phyloP scores from a whole-genome alignment of 768 basidiomycete species.

The Collybiopsis luxurians region DNA sequence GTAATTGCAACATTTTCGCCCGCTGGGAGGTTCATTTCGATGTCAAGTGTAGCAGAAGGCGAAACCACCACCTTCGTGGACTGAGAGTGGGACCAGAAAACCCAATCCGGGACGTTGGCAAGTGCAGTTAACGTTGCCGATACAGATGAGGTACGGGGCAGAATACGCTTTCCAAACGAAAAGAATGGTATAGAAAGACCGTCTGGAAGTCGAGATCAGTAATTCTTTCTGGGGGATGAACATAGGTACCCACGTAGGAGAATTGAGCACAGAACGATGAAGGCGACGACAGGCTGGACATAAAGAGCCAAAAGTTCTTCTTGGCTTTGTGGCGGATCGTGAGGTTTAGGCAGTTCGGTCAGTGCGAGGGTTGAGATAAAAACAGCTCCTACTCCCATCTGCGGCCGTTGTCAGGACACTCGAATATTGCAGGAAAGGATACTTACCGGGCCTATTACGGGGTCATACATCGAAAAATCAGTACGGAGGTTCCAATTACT shows the following conservation, averaged over 20 bases:
- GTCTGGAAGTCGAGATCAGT: constrained; percentile 34
- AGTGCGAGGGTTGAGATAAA: constrained; percentile 82
- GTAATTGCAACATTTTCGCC: constrained; percentile 22
- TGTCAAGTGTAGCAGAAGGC: constrained; percentile 9
- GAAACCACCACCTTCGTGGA: constrained; percentile 3
- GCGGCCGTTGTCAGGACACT: constrained; percentile 6
- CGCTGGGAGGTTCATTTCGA: constrained; percentile 6
- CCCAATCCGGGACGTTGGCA: constrained; percentile 41
- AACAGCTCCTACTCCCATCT: constrained; percentile 92
- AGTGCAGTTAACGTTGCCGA: constrained; percentile 40
- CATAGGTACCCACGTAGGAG: constrained; percentile 58
- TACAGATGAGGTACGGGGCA: constrained; percentile 45
- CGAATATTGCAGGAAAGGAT: no score
- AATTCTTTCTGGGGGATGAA: neutral
- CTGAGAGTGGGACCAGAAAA: constrained; percentile 29
- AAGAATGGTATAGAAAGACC: constrained; percentile 72
- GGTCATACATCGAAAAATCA: neutral
- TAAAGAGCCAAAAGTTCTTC: constrained; percentile 69
- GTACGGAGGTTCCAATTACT: neutral
- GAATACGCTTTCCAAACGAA: constrained; percentile 44
- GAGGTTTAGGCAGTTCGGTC: constrained; percentile 54
- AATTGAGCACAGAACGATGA: constrained; percentile 85
- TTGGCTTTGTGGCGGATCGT: constrained; percentile 60
- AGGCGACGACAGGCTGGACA: constrained; percentile 83
- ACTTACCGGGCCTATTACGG: constrained; percentile 50